These are phyloP conservation scores for Linnemannia zychae DNA, from an alignment of 192 early-diverging fungal genomes.

Conservation along the genomic window DNA sequence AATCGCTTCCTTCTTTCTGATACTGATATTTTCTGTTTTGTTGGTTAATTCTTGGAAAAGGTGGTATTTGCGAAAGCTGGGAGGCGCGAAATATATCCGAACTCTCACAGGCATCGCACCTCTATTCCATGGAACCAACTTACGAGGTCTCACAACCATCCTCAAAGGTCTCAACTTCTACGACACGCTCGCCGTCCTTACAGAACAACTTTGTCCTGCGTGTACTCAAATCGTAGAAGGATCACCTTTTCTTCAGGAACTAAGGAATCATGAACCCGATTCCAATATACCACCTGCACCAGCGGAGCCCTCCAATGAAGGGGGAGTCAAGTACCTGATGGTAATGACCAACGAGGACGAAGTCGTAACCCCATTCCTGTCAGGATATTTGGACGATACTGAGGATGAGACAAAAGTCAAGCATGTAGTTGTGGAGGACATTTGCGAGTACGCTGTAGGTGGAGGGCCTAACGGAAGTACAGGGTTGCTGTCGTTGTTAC, in stretches of 20 bases:
- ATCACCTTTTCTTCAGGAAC: background rate
- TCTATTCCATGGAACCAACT: background rate
- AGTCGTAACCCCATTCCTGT: conserved; percentile 2
- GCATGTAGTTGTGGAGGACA: conserved; percentile 9
- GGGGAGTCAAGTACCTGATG: background rate
- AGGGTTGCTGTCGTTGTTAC: background rate
- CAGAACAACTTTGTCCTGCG: background rate
- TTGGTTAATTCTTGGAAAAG: background rate
- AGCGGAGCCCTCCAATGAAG: background rate
- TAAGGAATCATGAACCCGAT: background rate
- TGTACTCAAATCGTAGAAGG: background rate
- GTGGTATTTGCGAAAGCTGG: background rate
- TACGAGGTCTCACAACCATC: background rate
- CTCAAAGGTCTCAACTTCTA: conserved; percentile 6
- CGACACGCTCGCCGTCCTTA: background rate
- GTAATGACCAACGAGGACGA: background rate
- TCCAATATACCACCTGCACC: background rate
- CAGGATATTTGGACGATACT: background rate
- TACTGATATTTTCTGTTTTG: too few species aligned
- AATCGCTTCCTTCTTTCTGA: background rate
- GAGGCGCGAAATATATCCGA: background rate
- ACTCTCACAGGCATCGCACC: background rate
- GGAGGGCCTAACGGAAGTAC: background rate
- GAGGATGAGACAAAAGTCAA: background rate
- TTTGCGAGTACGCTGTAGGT: background rate